Base-by-base conservation (phyloP, 192 early-diverging fungal genomes). In the Dissophora globulifera region DNA sequence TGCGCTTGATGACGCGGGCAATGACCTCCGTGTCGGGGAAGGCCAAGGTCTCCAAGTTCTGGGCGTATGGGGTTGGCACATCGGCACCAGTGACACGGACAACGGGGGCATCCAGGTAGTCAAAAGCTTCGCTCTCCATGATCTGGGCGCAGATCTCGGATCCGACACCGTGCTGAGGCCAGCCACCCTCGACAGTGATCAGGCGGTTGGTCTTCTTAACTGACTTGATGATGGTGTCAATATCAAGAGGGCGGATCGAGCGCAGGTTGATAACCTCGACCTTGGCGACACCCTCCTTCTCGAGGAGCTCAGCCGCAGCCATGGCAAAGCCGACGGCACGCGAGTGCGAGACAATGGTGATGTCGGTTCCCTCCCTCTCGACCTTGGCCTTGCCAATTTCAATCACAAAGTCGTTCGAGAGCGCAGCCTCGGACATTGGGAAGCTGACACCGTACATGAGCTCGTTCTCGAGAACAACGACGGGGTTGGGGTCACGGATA, bases 171-270 rank as follows among this genome's bases (percentile, higher is more conserved):
- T 93, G 97, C 71, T 88, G 84, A 29, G 97, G 95, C 92, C 93
- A 99, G 48, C 95, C 97, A 66, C 93, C 91, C 81, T 99, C 96
- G 46, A 98, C 95, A 19, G 96, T 95, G 62, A 99, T 89, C 47
- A 99, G 80, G 78, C 89, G 94, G 90, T 98, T 96, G 72, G 97
- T 99, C 90, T 98, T 98, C 88, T 98, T 98, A 67, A 99, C 87
- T 3, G 92, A 94, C 64, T 90, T 89, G 82, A 99, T 82, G 75
- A 99, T 93, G 50, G 95, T 89, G 22, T 90, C 89, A 68, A 95
- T 88, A 69, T 99, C 96, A 46, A 99, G 85, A 31, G 97, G 97
- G 58, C 94, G 92, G 82, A 99, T 99, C 58, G 95, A 95, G 52
- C 97, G 92, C 67, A 99, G 86, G 88, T 99, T 99, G 85, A 99